Base-by-base conservation (phyloP, 306 rosid genomes). In the Gillenia trifoliata region DNA sequence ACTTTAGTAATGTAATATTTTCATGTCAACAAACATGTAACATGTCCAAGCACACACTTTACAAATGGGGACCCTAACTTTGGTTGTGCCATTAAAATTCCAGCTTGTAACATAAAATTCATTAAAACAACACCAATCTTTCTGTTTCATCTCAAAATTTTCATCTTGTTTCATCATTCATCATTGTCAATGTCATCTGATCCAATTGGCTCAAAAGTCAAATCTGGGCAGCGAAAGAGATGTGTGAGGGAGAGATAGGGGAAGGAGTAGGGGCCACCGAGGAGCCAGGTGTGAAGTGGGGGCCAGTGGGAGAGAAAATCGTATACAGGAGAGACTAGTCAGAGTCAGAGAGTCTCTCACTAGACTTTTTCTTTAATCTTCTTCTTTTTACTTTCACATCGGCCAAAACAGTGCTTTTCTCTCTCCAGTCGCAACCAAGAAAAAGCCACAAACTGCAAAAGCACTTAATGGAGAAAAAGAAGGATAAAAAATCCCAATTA, bases 401-500 rank as follows among this genome's bases (percentile, higher is more conserved):
- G 71, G 29, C 84, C 86, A 78, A 82, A 72, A 56, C 86, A 71
- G 19, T 73, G 47, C 79, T 71, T 81, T 86, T 77, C 62, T 72
- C 80, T 59, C 76, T 62, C 70, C 69, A 28, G 68, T 76, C 81
- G 40, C 73, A 2, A 26, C 26, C 83, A 12, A 29, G n/a, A 30
- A 68, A 70, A 73, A 72, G 68, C 54, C 13, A 50, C 23, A 13
- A 74, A 50, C 68, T 62, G 56, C 0, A 79, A n/a, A 38, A 36
- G 26, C 28, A 13, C 57, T 47, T 54, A 12, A 5, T 50, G 54
- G 34, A 3, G n/a, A 49, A 5, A 22, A 22, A n/a, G 2, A 26
- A 15, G 17, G 20, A 47, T 47, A 26, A 45, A 0, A 3, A 2
- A 33, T 56, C 40, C 47, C 23, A 15, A 47, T 43, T 16, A 23